These are phyloP conservation scores for Aureobasidium sp. DNA, from an alignment of 2,329 filamentous ascomycete genomes.

Conservation along the genomic window DNA sequence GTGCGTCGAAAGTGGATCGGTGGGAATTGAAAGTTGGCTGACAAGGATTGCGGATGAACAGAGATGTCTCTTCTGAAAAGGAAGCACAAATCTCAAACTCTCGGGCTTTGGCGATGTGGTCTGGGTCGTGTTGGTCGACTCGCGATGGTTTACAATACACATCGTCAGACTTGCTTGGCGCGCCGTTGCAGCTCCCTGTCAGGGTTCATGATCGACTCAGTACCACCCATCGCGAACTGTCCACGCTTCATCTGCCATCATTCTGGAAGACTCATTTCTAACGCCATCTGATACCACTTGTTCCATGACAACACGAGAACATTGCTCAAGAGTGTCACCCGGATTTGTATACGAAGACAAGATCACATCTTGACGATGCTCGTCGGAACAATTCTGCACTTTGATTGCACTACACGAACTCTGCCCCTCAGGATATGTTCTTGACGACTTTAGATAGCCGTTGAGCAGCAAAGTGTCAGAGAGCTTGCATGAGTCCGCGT, in stretches of 20 bases:
- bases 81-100: neutral
- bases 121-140: neutral
- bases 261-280: neutral
- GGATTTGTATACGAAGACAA: too few species aligned
- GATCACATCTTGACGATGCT: neutral
- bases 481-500: neutral
- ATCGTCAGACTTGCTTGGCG: constrained; percentile 1
- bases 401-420: neutral
- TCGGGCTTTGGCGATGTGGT: neutral
- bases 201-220: neutral
- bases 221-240: neutral
- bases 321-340: neutral
- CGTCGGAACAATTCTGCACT: neutral
- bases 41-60: neutral
- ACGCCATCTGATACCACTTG: neutral
- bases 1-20: neutral
- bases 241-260: neutral
- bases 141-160: neutral
- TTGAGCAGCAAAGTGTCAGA: neutral
- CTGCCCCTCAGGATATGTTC: neutral
- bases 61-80: neutral
- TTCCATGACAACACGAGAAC: neutral
- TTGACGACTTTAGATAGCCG: neutral
- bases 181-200: neutral
- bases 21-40: neutral